A percentile compares a stretch with the other conserved stretches of the same genome.
These are phyloP conservation scores for Spongispora temasekensis DNA, from an alignment of 1,284 basidiomycete species.

Conservation along the genomic window DNA sequence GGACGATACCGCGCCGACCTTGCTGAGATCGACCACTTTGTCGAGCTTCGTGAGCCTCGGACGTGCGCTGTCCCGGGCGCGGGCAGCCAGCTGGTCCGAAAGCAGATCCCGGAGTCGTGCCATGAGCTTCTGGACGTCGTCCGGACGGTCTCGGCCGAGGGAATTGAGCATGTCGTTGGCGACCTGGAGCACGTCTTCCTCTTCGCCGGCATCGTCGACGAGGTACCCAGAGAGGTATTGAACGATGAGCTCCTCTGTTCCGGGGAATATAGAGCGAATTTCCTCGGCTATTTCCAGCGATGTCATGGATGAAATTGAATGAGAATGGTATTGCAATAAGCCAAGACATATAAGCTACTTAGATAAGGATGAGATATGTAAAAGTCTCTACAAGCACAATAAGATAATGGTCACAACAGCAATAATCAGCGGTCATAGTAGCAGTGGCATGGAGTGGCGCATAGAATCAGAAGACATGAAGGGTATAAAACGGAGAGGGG, in stretches of 20 bases:
- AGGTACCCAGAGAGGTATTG: conserved; percentile 93
- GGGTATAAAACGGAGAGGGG: conserved; percentile 20
- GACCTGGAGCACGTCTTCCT: conserved; percentile 84
- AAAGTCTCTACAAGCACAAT: conserved; percentile 30
- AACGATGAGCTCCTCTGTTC: conserved; percentile 92
- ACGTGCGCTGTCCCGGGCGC: conserved; percentile 58
- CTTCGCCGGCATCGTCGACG: conserved; percentile 91
- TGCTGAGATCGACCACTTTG: conserved; percentile 94
- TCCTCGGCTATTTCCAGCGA: conserved; percentile 50
- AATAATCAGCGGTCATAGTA: conserved; percentile 12
- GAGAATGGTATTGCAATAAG: conserved; percentile 19
- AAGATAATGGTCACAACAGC: conserved; percentile 22
- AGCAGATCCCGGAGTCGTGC: conserved; percentile 64
- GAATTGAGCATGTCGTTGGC: conserved; percentile 78
- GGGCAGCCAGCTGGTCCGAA: conserved; percentile 60
- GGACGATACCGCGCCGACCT: conserved; percentile 76
- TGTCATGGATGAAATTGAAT: conserved; percentile 13
- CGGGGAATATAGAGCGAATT: conserved; percentile 78
- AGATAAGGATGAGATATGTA: conserved; percentile 19
- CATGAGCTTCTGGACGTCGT: conserved; percentile 67
- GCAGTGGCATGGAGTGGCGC: conserved; percentile 19
- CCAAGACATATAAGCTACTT: conserved; percentile 24
- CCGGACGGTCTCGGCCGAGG: conserved; percentile 56
- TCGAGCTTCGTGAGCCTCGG: conserved; percentile 79
- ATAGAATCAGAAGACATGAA: conserved; percentile 20